These are phyloP conservation scores for Pestalotiopsis sp. DNA, from an alignment of 2,329 filamentous ascomycete genomes.

Conservation along the genomic window DNA sequence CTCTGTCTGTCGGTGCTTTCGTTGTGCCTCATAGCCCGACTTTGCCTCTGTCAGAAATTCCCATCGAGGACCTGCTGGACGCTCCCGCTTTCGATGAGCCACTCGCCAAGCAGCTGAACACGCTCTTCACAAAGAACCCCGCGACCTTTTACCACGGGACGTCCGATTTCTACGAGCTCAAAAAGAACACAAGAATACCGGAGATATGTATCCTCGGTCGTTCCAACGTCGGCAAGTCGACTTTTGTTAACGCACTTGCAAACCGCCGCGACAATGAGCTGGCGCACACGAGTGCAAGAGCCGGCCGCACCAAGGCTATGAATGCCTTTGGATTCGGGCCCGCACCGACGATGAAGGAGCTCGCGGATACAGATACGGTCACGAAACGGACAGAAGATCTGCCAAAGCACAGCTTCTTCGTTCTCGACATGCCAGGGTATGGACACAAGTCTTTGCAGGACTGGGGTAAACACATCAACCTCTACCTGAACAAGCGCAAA, in stretches of 20 bases:
- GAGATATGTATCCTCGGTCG: slow-evolving; percentile 81
- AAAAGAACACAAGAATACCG: slow-evolving; percentile 53
- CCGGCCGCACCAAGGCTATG: slow-evolving; percentile 57
- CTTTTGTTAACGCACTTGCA: slow-evolving; percentile 81
- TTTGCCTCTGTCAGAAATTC: slow-evolving; percentile 27
- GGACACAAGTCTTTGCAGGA: slow-evolving; percentile 47
- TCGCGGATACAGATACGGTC: slow-evolving; percentile 22
- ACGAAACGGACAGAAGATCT: slow-evolving; percentile 37
- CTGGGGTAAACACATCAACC: slow-evolving; percentile 57
- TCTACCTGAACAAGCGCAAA: slow-evolving; percentile 51
- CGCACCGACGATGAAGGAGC: slow-evolving; percentile 26
- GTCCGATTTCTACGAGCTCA: slow-evolving; percentile 47
- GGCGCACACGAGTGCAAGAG: slow-evolving; percentile 52
- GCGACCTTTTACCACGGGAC: slow-evolving; percentile 29
- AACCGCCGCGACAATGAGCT: slow-evolving; percentile 53
- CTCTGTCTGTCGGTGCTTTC: slow-evolving; percentile 30
- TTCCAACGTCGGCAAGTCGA: slow-evolving; percentile 88
- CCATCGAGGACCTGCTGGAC: slow-evolving; percentile 32
- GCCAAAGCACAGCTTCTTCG: slow-evolving; percentile 49
- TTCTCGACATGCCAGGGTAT: slow-evolving; percentile 57
- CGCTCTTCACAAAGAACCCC: slow-evolving; percentile 29
- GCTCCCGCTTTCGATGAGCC: slow-evolving; percentile 26
- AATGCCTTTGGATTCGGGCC: slow-evolving; percentile 60
- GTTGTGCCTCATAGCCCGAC: slow-evolving; percentile 29
- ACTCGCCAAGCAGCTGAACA: slow-evolving; percentile 25